phyloP scores from a whole-genome alignment of 176 grass and related monocot genomes.

The Bromus sterilis region DNA sequence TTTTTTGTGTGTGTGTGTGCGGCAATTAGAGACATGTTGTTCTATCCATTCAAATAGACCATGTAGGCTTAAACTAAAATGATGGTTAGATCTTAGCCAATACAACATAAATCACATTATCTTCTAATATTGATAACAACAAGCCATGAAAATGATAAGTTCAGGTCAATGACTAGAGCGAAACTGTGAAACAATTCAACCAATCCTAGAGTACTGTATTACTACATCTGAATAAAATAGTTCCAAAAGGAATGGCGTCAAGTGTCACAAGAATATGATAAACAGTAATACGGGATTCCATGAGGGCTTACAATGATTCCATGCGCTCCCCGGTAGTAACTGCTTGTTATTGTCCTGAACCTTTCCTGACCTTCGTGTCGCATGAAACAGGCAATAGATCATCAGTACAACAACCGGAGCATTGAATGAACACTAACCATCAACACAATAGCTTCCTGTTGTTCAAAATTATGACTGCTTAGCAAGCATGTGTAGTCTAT shows the following conservation, averaged over 20 bases:
- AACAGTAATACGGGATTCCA: not conserved
- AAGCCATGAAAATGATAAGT: not conserved
- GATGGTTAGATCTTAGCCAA: not conserved
- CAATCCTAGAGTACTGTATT: not conserved
- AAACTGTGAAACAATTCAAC: not conserved
- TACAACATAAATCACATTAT: not conserved
- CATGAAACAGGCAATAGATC: constrained; percentile 38
- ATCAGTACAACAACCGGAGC: constrained; percentile 19
- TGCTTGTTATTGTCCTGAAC: constrained; percentile 91
- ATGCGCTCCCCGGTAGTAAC: constrained; percentile 94
- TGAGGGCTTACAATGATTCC: constrained; percentile 71
- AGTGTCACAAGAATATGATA: not conserved
- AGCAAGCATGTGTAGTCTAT: not conserved
- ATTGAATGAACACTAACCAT: too few relatives aligned
- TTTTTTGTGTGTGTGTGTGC: not conserved
- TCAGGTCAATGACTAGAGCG: not conserved
- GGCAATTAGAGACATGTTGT: not conserved
- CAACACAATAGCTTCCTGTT: not conserved
- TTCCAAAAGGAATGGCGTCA: not conserved
- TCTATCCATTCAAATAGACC: not conserved
- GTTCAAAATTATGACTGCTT: not conserved
- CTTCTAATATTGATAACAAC: not conserved
- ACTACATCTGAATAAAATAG: not conserved
- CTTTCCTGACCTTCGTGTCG: constrained; percentile 92
- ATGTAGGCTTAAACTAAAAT: not conserved